A percentile compares a stretch with the other conserved stretches of the same genome.
These are phyloP conservation scores for Cardamine chenopodiifolia DNA, from an alignment of 345 rosid genomes.

Conservation along the genomic window DNA sequence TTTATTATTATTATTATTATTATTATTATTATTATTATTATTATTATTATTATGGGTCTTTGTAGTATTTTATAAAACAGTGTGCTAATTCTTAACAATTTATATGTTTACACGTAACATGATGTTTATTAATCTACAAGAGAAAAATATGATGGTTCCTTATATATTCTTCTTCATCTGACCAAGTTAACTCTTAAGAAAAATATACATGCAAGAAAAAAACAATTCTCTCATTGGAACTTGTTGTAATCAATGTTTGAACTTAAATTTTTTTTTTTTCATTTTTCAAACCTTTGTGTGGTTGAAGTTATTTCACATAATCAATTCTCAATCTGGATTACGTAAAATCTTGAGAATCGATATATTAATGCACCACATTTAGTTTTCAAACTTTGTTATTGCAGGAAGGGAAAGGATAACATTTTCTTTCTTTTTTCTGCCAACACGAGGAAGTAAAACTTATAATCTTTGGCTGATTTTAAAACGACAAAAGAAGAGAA, in stretches of 20 bases:
- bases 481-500: background rate
- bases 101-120: too few species aligned
- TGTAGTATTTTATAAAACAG: background rate
- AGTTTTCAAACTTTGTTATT: background rate
- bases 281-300: constrained; percentile 1
- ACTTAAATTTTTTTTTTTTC: background rate
- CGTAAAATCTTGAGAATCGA: constrained; percentile 3
- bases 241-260: constrained; percentile 16
- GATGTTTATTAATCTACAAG: background rate
- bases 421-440: background rate
- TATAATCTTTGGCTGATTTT: background rate
- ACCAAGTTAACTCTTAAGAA: too few species aligned
- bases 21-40: too few species aligned
- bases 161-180: too few species aligned
- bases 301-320: constrained; percentile 4
- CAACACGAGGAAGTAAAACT: background rate
- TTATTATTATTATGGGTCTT: too few species aligned
- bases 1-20: too few species aligned
- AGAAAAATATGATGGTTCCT: too few species aligned
- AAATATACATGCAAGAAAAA: background rate
- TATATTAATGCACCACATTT: constrained; percentile 2
- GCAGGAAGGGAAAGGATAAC: background rate
- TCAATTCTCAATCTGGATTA: background rate
- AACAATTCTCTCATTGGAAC: background rate
- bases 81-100: background rate